Conservation (phyloP, 345 rosid genomes). For the Nasturtium officinale region DNA sequence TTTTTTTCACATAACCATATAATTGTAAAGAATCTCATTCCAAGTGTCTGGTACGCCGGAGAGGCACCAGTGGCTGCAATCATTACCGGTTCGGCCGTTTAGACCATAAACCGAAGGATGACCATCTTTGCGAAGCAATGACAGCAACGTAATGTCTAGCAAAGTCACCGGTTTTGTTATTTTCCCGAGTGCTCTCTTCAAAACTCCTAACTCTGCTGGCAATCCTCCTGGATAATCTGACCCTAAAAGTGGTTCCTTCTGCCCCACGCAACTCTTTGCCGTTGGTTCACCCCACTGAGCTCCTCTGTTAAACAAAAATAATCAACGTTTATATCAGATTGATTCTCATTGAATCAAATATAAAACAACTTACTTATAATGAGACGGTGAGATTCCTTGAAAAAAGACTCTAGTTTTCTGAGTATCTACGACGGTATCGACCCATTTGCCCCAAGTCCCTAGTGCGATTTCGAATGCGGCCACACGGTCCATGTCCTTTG, state of each 20-base stretch:
- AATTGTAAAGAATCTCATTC: slow-evolving; percentile 78
- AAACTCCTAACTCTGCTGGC: slow-evolving; percentile 57
- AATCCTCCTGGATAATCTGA: slow-evolving; percentile 65
- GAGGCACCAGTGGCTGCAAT: slow-evolving; percentile 97
- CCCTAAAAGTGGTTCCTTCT: slow-evolving; percentile 63
- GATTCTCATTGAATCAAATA: background rate
- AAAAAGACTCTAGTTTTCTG: slow-evolving; percentile 59
- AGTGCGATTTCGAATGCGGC: slow-evolving; percentile 69
- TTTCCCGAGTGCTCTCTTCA: slow-evolving; percentile 54
- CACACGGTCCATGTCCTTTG: slow-evolving; percentile 77
- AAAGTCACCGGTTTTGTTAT: slow-evolving; percentile 56
- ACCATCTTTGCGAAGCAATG: slow-evolving; percentile 81
- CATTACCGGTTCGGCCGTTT: slow-evolving; percentile 49
- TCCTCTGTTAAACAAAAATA: slow-evolving; percentile 51
- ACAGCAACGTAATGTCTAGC: slow-evolving; percentile 71
- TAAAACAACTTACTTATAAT: slow-evolving; percentile 61
- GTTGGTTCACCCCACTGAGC: slow-evolving; percentile 58
- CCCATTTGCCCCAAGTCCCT: slow-evolving; percentile 78
- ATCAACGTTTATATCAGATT: background rate
- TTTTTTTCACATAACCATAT: slow-evolving; percentile 31
- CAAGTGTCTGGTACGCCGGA: slow-evolving; percentile 93
- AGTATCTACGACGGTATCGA: slow-evolving; percentile 63
- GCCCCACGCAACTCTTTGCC: slow-evolving; percentile 62
- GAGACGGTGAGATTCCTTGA: slow-evolving; percentile 87
- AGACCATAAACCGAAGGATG: slow-evolving; percentile 85